Evolutionary conservation across 768 basidiomycete genomes (phyloP).

Genomic region (Pleurotus giganteus): DNA sequence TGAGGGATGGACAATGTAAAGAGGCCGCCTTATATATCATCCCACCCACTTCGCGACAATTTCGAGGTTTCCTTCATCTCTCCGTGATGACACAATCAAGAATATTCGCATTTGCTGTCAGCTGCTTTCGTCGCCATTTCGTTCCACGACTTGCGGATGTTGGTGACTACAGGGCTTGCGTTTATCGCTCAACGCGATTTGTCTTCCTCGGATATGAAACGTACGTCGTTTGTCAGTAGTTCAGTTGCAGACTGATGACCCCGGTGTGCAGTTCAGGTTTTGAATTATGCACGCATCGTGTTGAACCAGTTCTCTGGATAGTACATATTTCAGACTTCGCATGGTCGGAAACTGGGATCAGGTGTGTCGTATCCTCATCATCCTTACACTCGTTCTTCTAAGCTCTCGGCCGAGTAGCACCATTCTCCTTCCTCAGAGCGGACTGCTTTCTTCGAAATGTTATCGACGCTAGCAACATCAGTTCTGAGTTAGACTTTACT

Average conservation of each 20-base stretch:
- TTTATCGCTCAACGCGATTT: slow-evolving; percentile 49
- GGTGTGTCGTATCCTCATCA: neutral
- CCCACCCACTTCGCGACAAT: no score
- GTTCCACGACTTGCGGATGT: no score
- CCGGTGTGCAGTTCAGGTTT: slow-evolving; percentile 33
- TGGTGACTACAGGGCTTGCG: slow-evolving; percentile 40
- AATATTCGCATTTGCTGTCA: slow-evolving; percentile 69
- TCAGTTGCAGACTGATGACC: neutral
- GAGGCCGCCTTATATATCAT: no score
- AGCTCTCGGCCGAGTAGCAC: no score
- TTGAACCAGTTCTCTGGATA: slow-evolving; percentile 55
- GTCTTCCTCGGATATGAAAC: slow-evolving; percentile 5
- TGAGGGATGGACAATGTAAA: no score
- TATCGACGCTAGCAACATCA: no score
- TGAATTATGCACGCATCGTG: slow-evolving; percentile 49
- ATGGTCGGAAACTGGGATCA: slow-evolving; percentile 31
- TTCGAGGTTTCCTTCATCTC: no score
- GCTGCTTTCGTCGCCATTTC: slow-evolving; percentile 15
- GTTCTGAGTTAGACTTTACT: no score
- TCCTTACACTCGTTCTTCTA: no score
- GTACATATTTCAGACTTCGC: slow-evolving; percentile 61
- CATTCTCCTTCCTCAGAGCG: no score
- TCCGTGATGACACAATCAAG: slow-evolving; percentile 32
- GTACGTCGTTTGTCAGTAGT: slow-evolving; percentile 4
- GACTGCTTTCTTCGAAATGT: no score